Conservation (phyloP, 106 monocot genomes). For the Gastrodia elata region DNA sequence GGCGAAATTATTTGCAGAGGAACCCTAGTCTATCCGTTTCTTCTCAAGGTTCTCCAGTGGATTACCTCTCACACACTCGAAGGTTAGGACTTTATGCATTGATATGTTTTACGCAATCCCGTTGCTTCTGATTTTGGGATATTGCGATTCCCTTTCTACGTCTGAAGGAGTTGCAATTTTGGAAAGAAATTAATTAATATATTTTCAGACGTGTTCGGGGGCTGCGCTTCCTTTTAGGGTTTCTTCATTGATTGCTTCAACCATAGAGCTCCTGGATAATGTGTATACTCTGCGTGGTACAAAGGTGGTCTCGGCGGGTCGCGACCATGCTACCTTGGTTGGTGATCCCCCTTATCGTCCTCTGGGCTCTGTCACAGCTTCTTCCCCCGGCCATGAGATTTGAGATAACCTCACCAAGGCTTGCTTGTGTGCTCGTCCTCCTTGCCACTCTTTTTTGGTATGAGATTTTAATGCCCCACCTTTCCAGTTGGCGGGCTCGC, state of each 20-base stretch:
- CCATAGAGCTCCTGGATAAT: constrained; percentile 21
- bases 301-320: constrained; percentile 37
- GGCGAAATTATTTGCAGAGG: neutral
- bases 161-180: neutral
- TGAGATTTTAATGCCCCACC: constrained; percentile 38
- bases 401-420: constrained; percentile 42
- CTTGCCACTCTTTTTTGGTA: constrained; percentile 45
- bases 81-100: neutral
- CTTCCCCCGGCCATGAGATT: constrained; percentile 28
- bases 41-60: neutral
- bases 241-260: neutral
- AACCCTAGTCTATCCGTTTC: constrained; percentile 14
- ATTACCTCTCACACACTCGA: neutral
- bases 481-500: constrained; percentile 37
- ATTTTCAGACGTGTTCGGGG: neutral
- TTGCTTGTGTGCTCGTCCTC: constrained; percentile 48
- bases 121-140: neutral
- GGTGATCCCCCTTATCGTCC: constrained; percentile 33
- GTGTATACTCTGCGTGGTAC: constrained; percentile 65
- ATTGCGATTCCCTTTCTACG: neutral
- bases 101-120: neutral
- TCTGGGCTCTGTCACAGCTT: constrained; percentile 55
- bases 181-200: neutral
- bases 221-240: neutral
- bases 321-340: constrained; percentile 61